Evolutionary conservation across 352 stramenopile species (phyloP).

Genomic region (Phytophthora megakarya): DNA sequence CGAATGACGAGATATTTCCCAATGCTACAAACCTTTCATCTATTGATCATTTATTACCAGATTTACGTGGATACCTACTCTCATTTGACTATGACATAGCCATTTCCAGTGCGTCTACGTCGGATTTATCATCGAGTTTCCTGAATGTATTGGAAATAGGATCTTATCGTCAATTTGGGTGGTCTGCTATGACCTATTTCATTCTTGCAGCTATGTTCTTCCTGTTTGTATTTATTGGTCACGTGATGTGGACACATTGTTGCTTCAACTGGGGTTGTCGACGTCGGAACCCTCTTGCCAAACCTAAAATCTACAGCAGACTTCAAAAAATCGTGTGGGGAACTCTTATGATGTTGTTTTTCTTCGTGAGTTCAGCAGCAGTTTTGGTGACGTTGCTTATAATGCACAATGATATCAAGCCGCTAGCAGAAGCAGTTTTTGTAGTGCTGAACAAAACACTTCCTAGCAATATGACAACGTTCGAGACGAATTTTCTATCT

Average conservation of each 20-base stretch:
- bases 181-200: slow-evolving; percentile 39
- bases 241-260: slow-evolving; percentile 54
- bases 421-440: slow-evolving; percentile 30
- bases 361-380: slow-evolving; percentile 28
- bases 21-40: slow-evolving; percentile 38
- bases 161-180: slow-evolving; percentile 58
- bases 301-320: slow-evolving; percentile 55
- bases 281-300: slow-evolving; percentile 44
- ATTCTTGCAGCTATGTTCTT: slow-evolving; percentile 34
- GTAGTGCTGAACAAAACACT: slow-evolving; percentile 36
- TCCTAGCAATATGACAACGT: slow-evolving; percentile 35
- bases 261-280: slow-evolving; percentile 57
- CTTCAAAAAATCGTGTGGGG: slow-evolving; percentile 52
- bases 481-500: slow-evolving; percentile 42
- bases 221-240: slow-evolving; percentile 43
- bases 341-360: slow-evolving; percentile 36
- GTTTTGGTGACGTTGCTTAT: slow-evolving; percentile 39
- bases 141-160: slow-evolving; percentile 29
- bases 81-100: slow-evolving; percentile 47
- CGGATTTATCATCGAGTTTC: slow-evolving; percentile 12
- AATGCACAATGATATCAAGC: slow-evolving; percentile 40
- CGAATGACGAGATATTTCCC: slow-evolving; percentile 54
- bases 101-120: slow-evolving; percentile 18
- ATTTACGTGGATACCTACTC: slow-evolving; percentile 51
- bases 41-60: slow-evolving; percentile 44